A percentile compares a stretch with the other conserved stretches of the same genome.
Conservation (phyloP, 2,329 filamentous ascomycete genomes). For the Venturia oleaginea region DNA sequence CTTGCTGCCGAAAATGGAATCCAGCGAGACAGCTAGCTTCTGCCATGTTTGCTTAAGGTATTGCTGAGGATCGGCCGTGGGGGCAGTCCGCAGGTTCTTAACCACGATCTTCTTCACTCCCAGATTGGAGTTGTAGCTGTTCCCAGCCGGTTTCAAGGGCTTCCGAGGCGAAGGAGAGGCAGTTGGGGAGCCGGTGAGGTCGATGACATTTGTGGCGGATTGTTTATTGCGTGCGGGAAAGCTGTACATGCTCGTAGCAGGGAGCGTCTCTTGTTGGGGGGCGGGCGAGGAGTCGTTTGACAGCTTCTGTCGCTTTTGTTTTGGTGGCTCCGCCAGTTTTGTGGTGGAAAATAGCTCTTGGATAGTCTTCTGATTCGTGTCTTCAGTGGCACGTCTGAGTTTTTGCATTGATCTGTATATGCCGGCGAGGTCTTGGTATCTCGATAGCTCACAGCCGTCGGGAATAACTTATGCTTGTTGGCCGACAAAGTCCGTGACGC, state of each 20-base stretch:
- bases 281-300: slow-evolving; percentile 11
- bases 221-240: slow-evolving; percentile 35
- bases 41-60: slow-evolving; percentile 71
- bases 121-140: slow-evolving; percentile 59
- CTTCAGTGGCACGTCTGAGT: not conserved
- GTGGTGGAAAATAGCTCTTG: slow-evolving; percentile 34
- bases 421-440: not conserved
- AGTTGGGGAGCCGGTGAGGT: slow-evolving; percentile 36
- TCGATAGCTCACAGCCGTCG: not conserved
- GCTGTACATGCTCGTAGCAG: slow-evolving; percentile 43
- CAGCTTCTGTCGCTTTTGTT: slow-evolving; percentile 10
- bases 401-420: not conserved
- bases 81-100: slow-evolving; percentile 70
- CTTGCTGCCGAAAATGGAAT: slow-evolving; percentile 59
- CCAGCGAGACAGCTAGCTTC: slow-evolving; percentile 65
- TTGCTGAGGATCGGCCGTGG: slow-evolving; percentile 57
- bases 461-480: not conserved
- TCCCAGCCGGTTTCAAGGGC: slow-evolving; percentile 26
- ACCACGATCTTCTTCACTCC: slow-evolving; percentile 84
- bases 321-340: slow-evolving; percentile 10
- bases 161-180: slow-evolving; percentile 17
- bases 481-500: not conserved
- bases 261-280: slow-evolving; percentile 22
- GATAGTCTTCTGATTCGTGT: slow-evolving; percentile 32
- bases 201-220: slow-evolving; percentile 22